Percentiles rank a stretch among this genome's conserved stretches.
These are phyloP conservation scores for Casuarina glauca DNA, from an alignment of 306 rosid genomes.

Conservation along the genomic window DNA sequence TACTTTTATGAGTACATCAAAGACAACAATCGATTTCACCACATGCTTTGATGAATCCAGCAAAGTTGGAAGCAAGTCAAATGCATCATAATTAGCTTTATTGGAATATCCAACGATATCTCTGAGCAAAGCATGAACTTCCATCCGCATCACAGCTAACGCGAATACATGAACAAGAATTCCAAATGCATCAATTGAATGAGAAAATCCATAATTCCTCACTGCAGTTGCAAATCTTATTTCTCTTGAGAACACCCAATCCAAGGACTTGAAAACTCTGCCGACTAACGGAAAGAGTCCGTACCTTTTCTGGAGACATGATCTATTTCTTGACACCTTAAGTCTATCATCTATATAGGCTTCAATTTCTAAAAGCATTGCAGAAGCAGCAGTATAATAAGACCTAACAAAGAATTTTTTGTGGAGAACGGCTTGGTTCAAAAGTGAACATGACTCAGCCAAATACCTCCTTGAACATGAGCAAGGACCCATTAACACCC, in stretches of 20 bases:
- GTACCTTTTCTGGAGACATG: not conserved
- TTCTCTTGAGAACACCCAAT: conserved; percentile 46
- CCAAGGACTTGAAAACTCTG: conserved; percentile 53
- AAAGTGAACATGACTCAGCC: conserved; percentile 22
- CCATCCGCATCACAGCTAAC: conserved; percentile 44
- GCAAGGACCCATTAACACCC: conserved; percentile 41
- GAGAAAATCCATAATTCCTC: conserved; percentile 40
- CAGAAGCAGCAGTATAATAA: conserved; percentile 37
- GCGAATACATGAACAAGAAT: conserved; percentile 56
- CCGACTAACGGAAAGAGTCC: conserved; percentile 38
- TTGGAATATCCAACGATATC: conserved; percentile 44
- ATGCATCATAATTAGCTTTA: conserved; percentile 32
- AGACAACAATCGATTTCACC: conserved; percentile 40
- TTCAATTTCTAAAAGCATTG: conserved; percentile 38
- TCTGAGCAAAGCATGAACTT: conserved; percentile 55
- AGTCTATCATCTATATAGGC: conserved; percentile 8
- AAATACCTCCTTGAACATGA: conserved; percentile 37
- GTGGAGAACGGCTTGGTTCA: conserved; percentile 12
- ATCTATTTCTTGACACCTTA: conserved; percentile 10
- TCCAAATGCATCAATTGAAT: conserved; percentile 47
- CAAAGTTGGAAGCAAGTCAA: conserved; percentile 40
- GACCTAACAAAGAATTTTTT: conserved; percentile 28
- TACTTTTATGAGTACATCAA: conserved; percentile 53
- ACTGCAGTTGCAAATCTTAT: conserved; percentile 47
- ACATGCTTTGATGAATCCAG: conserved; percentile 45